Percentiles rank a stretch among this genome's conserved stretches.
Evolutionary conservation across 305 asterid species (phyloP).

Genomic region (Fraxinus nigra): DNA sequence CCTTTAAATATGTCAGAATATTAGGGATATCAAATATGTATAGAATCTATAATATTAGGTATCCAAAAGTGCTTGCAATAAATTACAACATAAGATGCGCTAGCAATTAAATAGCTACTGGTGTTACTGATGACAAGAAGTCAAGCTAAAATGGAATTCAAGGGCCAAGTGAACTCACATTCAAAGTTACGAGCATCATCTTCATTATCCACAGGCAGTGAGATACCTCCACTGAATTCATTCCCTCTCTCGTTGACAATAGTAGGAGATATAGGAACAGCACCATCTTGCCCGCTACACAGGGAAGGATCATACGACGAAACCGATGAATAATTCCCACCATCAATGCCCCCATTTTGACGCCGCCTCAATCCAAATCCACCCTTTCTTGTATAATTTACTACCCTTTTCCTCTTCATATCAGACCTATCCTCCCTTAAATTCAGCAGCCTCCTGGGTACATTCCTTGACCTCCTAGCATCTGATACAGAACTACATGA

Average conservation of each 20-base stretch:
- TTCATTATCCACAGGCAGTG: slow-evolving; percentile 26
- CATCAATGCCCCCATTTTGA: slow-evolving; percentile 33
- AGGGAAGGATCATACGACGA: slow-evolving; percentile 45
- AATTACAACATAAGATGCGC: slow-evolving; percentile 3
- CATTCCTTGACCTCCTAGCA: slow-evolving; percentile 33
- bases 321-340: slow-evolving; percentile 40
- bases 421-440: slow-evolving; percentile 42
- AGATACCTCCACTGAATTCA: slow-evolving; percentile 28
- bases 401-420: slow-evolving; percentile 64
- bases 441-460: slow-evolving; percentile 30
- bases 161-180: slow-evolving; percentile 36
- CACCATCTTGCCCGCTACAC: slow-evolving; percentile 27
- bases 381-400: slow-evolving; percentile 45
- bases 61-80: background rate
- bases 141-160: background rate
- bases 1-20: background rate
- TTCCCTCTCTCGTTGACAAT: slow-evolving; percentile 31
- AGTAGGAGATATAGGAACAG: slow-evolving; percentile 28
- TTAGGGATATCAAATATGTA: background rate
- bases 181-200: slow-evolving; percentile 32
- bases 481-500: slow-evolving; percentile 60
- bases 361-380: slow-evolving; percentile 38
- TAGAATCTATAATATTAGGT: background rate
- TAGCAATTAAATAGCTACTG: background rate
- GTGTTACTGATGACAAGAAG: background rate